Conservation (phyloP, 2,329 filamentous ascomycete genomes). For the Cordyceps cicadae region DNA sequence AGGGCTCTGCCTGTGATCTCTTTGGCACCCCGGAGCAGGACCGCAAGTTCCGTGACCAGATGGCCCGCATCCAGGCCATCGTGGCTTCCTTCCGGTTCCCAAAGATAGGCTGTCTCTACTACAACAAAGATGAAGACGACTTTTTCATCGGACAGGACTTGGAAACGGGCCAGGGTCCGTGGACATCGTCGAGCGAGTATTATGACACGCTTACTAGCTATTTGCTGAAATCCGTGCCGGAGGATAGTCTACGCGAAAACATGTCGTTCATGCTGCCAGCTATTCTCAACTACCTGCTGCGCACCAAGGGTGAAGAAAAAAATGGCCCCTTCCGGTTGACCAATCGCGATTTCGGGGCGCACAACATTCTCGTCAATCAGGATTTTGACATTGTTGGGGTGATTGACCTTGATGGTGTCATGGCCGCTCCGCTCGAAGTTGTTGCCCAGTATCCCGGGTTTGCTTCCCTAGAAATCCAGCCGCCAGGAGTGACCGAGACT, state of each 20-base stretch:
- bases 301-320: background rate
- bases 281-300: slow-evolving; percentile 1
- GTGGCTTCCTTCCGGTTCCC: background rate
- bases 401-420: slow-evolving; percentile 9
- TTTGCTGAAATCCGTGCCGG: background rate
- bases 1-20: background rate
- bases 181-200: too few relatives aligned
- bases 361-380: slow-evolving; percentile 7
- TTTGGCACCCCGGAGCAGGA: slow-evolving; percentile 3
- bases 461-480: background rate
- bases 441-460: background rate
- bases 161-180: background rate
- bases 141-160: slow-evolving; percentile 8
- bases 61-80: slow-evolving; percentile 6
- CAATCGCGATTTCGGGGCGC: slow-evolving; percentile 4
- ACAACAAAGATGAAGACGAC: background rate
- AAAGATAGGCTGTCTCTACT: slow-evolving; percentile 8
- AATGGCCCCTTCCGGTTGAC: slow-evolving; percentile 5
- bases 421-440: slow-evolving; percentile 4
- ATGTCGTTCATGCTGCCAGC: background rate
- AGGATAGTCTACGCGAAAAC: background rate
- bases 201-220: background rate
- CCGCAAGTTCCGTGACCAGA: background rate
- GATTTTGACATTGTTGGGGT: slow-evolving; percentile 7
- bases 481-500: background rate